phyloP scores from a whole-genome alignment of 176 grass and related monocot genomes.

The Oryza australiensis region DNA sequence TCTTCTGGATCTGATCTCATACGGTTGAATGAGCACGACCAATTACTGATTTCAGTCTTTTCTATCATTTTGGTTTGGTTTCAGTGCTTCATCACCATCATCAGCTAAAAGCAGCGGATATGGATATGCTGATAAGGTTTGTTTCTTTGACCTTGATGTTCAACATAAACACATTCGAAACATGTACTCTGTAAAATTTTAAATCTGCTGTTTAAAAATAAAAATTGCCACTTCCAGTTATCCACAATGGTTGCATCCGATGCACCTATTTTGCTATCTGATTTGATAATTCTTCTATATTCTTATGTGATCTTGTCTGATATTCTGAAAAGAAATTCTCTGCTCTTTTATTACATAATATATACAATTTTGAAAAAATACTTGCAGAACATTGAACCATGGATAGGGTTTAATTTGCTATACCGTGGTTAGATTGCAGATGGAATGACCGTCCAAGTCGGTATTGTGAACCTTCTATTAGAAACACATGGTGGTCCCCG shows the following conservation, averaged over 20 bases:
- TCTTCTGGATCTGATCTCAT: not conserved
- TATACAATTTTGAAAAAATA: constrained; percentile 17
- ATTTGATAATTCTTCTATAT: not conserved
- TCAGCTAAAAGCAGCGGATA: constrained; percentile 83
- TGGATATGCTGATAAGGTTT: constrained; percentile 96
- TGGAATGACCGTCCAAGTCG: constrained; percentile 97
- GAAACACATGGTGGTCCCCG: constrained; percentile 85
- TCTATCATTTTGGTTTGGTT: constrained; percentile 24
- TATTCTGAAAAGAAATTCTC: not conserved
- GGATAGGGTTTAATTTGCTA: constrained; percentile 33
- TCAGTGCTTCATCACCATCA: constrained; percentile 48
- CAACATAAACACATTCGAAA: not conserved
- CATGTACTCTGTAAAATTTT: constrained; percentile 13
- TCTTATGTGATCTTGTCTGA: not conserved
- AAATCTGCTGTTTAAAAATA: constrained; percentile 1
- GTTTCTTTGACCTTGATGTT: constrained; percentile 29
- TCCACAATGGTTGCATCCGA: not conserved
- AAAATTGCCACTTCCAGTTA: not conserved
- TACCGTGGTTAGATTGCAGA: constrained; percentile 80
- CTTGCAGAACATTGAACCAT: constrained; percentile 25
- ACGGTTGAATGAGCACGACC: not conserved
- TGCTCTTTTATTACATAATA: constrained; percentile 21
- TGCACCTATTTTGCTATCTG: constrained; percentile 18
- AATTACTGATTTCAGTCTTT: constrained; percentile 38
- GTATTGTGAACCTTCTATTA: constrained; percentile 87